Evolutionary conservation across 352 stramenopile species (phyloP).

Genomic region (Peronospora farinosa): DNA sequence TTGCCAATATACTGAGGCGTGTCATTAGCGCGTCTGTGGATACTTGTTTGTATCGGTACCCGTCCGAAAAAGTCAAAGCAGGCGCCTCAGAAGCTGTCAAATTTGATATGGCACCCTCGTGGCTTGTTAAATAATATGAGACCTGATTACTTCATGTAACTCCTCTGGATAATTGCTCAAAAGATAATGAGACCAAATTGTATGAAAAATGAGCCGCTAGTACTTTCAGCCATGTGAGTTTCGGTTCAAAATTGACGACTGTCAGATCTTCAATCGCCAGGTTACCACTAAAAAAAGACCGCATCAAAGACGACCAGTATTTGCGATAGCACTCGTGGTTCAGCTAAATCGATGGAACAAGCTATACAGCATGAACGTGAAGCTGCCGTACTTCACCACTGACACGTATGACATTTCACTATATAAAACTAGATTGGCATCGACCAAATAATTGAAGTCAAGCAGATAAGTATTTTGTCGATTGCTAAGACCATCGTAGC

Average conservation of each 20-base stretch:
- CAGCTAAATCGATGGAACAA: slow-evolving; percentile 69
- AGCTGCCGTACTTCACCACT: slow-evolving; percentile 60
- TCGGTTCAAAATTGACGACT: too few relatives aligned
- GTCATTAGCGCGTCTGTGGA: slow-evolving; percentile 2
- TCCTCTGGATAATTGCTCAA: not conserved
- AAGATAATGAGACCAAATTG: not conserved
- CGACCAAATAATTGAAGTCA: slow-evolving; percentile 51
- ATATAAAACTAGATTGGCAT: slow-evolving; percentile 72
- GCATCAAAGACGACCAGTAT: slow-evolving; percentile 67
- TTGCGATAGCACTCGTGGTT: slow-evolving; percentile 65
- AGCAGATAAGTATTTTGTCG: slow-evolving; percentile 62
- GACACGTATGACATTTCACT: slow-evolving; percentile 67
- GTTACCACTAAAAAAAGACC: too few relatives aligned
- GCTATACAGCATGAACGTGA: slow-evolving; percentile 45
- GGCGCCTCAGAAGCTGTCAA: slow-evolving; percentile 9
- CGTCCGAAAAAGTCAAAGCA: slow-evolving; percentile 8
- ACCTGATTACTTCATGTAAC: slow-evolving; percentile 2
- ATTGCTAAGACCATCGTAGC: slow-evolving; percentile 39
- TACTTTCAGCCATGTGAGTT: not conserved
- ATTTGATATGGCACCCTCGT: slow-evolving; percentile 17
- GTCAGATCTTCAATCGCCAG: too few relatives aligned
- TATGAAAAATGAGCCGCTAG: not conserved
- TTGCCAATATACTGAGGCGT: not conserved
- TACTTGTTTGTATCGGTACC: slow-evolving; percentile 18
- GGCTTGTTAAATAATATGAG: slow-evolving; percentile 29